A percentile compares a stretch with the other conserved stretches of the same genome.
Evolutionary conservation across 2,329 filamentous ascomycete species (phyloP).

Genomic region (Xylariales sp.): DNA sequence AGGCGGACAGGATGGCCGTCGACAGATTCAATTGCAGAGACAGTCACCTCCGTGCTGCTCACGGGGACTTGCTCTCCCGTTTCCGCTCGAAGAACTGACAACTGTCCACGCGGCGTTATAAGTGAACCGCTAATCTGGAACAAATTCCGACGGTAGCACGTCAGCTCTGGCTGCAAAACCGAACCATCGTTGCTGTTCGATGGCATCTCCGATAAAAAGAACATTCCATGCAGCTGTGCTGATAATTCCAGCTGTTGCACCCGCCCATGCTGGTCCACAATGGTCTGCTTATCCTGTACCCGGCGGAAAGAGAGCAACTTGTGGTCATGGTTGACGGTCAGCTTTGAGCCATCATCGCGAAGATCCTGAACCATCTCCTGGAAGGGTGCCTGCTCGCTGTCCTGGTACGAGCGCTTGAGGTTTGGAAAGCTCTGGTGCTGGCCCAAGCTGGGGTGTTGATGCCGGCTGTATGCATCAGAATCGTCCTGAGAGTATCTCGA

Average conservation of each 20-base stretch:
- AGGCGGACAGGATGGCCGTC: slow-evolving; percentile 89
- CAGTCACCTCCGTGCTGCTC: slow-evolving; percentile 75
- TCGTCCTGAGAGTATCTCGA: slow-evolving; percentile 52
- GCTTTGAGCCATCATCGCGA: slow-evolving; percentile 52
- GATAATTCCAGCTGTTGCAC: slow-evolving; percentile 59
- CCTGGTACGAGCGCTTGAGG: slow-evolving; percentile 55
- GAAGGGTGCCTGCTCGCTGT: slow-evolving; percentile 51
- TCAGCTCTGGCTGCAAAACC: slow-evolving; percentile 72
- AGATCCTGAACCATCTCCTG: slow-evolving; percentile 59
- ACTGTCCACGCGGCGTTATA: slow-evolving; percentile 70
- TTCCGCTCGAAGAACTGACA: slow-evolving; percentile 73
- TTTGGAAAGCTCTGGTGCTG: slow-evolving; percentile 50
- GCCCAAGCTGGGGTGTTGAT: slow-evolving; percentile 41
- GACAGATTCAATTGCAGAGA: slow-evolving; percentile 91
- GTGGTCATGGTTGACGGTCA: slow-evolving; percentile 56
- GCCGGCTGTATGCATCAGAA: slow-evolving; percentile 48
- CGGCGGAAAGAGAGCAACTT: slow-evolving; percentile 56
- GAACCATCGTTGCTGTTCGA: slow-evolving; percentile 55
- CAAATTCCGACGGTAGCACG: slow-evolving; percentile 91
- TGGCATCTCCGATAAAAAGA: slow-evolving; percentile 79
- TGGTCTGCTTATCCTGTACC: slow-evolving; percentile 54
- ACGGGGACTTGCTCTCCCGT: slow-evolving; percentile 81
- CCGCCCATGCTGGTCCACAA: slow-evolving; percentile 55
- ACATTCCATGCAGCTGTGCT: slow-evolving; percentile 83
- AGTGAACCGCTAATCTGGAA: slow-evolving; percentile 94